These are phyloP conservation scores for Aspergillus pseudotamarii DNA, from an alignment of 2,329 filamentous ascomycete species.

Conservation along the genomic window DNA sequence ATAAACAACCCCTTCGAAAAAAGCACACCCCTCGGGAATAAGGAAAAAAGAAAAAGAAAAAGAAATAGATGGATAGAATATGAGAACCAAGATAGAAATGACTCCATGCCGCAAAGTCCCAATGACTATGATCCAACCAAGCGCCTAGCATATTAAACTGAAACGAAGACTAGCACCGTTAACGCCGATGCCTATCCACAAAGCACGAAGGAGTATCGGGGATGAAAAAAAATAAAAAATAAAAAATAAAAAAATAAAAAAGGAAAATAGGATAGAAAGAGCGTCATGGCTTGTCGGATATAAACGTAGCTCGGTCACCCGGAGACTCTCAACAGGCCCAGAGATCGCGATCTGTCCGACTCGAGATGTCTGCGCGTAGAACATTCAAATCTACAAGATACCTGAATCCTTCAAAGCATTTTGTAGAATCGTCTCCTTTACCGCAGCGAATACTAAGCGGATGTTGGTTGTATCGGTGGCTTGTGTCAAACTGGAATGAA, in stretches of 20 bases:
- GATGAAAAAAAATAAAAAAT: too few relatives aligned
- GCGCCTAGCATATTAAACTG: constrained; percentile 24
- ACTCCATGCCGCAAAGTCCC: constrained; percentile 25
- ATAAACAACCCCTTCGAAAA: constrained; percentile 9
- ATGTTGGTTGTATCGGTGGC: constrained; percentile 99
- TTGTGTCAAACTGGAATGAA: constrained; percentile 78
- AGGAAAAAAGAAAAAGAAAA: constrained; percentile 8
- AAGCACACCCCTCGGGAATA: constrained; percentile 7
- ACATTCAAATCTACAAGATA: constrained; percentile 64
- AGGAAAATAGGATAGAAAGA: constrained; percentile 13
- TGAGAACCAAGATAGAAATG: constrained; percentile 6
- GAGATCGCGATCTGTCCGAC: background rate
- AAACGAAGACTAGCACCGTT: constrained; percentile 18
- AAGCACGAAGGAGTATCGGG: constrained; percentile 18
- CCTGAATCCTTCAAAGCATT: constrained; percentile 98
- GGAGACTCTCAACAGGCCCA: background rate
- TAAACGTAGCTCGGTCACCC: constrained; percentile 1
- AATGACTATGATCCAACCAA: constrained; percentile 23
- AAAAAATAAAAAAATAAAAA: too few relatives aligned
- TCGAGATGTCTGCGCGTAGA: background rate
- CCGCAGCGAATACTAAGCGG: constrained; percentile 92
- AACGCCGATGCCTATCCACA: constrained; percentile 27
- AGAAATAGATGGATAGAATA: background rate
- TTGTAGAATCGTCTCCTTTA: constrained; percentile 98
- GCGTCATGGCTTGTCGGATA: constrained; percentile 17